phyloP scores from a whole-genome alignment of 176 grass and related monocot genomes.

The Pontederia paniculata region DNA sequence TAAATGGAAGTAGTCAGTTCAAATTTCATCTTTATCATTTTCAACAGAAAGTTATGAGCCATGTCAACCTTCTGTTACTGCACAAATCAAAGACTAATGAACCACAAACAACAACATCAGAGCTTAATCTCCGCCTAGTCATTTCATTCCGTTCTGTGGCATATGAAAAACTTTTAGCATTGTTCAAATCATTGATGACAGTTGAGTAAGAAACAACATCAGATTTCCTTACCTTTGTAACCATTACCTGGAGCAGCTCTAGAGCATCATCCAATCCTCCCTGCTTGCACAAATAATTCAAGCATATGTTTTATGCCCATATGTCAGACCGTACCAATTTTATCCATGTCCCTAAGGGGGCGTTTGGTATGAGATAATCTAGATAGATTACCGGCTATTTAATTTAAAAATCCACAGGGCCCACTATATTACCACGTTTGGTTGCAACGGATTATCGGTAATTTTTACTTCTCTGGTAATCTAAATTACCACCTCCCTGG shows the following conservation, averaged over 20 bases:
- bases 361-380: no score
- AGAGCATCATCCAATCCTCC: constrained; percentile 46
- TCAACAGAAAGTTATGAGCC: constrained; percentile 43
- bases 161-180: constrained; percentile 29
- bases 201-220: constrained; percentile 59
- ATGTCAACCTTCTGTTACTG: constrained; percentile 33
- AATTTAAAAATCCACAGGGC: no score
- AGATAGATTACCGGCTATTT: no score
- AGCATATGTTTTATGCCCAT: constrained; percentile 70
- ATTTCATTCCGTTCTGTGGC: constrained; percentile 55
- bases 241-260: constrained; percentile 42
- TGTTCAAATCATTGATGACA: constrained; percentile 36
- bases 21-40: constrained; percentile 50
- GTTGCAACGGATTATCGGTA: no score
- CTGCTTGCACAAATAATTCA: constrained; percentile 47
- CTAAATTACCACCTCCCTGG: no score
- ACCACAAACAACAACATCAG: constrained; percentile 45
- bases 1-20: constrained; percentile 43
- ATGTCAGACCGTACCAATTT: constrained; percentile 44
- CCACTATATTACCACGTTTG: no score
- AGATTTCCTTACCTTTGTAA: constrained; percentile 25
- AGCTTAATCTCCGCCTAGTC: constrained; percentile 29
- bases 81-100: constrained; percentile 53
- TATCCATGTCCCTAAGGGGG: constrained; percentile 81
- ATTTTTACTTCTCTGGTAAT: no score